A percentile compares a stretch with the other conserved stretches of the same genome.
These are phyloP conservation scores for Triglochin maritima DNA, from an alignment of 106 monocot species.

Conservation along the genomic window DNA sequence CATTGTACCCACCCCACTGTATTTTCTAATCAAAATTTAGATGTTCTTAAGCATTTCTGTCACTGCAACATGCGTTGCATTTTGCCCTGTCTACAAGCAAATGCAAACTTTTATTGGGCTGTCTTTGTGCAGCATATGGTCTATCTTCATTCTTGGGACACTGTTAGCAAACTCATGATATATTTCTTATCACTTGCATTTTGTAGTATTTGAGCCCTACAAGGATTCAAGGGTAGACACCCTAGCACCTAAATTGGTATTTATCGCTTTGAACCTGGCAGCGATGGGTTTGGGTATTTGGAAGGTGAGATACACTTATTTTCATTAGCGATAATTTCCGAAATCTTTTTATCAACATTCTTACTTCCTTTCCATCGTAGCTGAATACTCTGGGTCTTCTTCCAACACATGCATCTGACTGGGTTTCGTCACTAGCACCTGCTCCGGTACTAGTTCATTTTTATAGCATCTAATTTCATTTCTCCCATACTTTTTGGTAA, in stretches of 20 bases:
- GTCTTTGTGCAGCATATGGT: background rate
- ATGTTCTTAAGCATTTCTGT: too few species aligned
- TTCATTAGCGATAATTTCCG: background rate
- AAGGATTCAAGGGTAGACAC: constrained; percentile 78
- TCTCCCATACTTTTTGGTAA: too few species aligned
- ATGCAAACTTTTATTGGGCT: too few species aligned
- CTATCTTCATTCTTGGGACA: too few species aligned
- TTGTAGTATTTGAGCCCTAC: constrained; percentile 84
- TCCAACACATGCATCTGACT: constrained; percentile 87
- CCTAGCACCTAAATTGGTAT: constrained; percentile 58
- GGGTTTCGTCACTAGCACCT: constrained; percentile 87
- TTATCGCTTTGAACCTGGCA: constrained; percentile 72
- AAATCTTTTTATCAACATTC: background rate
- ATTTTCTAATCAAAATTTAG: too few species aligned
- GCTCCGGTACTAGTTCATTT: constrained; percentile 38
- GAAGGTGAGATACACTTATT: constrained; percentile 41
- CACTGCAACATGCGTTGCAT: too few species aligned
- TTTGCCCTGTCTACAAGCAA: too few species aligned
- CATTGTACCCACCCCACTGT: too few species aligned
- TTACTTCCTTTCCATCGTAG: constrained; percentile 28
- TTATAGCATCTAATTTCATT: background rate
- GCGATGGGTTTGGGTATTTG: constrained; percentile 61
- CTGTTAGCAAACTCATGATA: background rate
- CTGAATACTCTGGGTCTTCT: constrained; percentile 87
- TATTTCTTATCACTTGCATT: background rate